phyloP scores from a whole-genome alignment of 2,329 filamentous ascomycete genomes.

The Cadophora luteo-olivacea region DNA sequence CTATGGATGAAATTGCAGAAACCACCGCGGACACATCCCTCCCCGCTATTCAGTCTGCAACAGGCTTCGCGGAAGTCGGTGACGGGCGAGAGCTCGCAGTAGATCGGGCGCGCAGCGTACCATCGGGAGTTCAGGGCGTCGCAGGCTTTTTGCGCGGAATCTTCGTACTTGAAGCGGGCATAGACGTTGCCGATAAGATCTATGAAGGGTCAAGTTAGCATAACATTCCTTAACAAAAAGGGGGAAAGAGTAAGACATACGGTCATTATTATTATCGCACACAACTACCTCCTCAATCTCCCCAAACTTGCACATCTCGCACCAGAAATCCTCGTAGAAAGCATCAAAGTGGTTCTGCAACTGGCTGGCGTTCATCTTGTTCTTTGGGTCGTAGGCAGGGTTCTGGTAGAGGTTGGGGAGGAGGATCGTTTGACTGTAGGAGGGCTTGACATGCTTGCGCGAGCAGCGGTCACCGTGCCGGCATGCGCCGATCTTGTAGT shows the following conservation, averaged over 20 bases:
- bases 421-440: slow-evolving; percentile 96
- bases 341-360: slow-evolving; percentile 99
- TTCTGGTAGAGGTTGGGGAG: slow-evolving; percentile 99
- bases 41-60: slow-evolving; percentile 90
- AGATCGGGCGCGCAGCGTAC: slow-evolving; percentile 97
- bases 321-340: slow-evolving; percentile 99
- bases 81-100: slow-evolving; percentile 95
- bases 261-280: slow-evolving; percentile 98
- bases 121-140: slow-evolving; percentile 93
- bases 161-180: slow-evolving; percentile 99
- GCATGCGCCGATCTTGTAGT: slow-evolving; percentile 99
- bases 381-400: slow-evolving; percentile 94
- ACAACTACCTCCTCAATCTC: slow-evolving; percentile 98
- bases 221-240: not conserved
- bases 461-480: slow-evolving; percentile 98
- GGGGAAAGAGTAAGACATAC: slow-evolving; percentile 24
- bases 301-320: slow-evolving; percentile 98
- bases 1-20: slow-evolving; percentile 99
- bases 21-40: slow-evolving; percentile 93
- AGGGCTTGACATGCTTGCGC: slow-evolving; percentile 98
- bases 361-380: slow-evolving; percentile 94
- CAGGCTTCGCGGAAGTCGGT: slow-evolving; percentile 99
- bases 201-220: slow-evolving; percentile 44
- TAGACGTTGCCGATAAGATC: slow-evolving; percentile 99
- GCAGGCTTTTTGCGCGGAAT: slow-evolving; percentile 90